Evolutionary conservation across 2,329 filamentous ascomycete species (phyloP).

Genomic region (Colletotrichum falcatum): DNA sequence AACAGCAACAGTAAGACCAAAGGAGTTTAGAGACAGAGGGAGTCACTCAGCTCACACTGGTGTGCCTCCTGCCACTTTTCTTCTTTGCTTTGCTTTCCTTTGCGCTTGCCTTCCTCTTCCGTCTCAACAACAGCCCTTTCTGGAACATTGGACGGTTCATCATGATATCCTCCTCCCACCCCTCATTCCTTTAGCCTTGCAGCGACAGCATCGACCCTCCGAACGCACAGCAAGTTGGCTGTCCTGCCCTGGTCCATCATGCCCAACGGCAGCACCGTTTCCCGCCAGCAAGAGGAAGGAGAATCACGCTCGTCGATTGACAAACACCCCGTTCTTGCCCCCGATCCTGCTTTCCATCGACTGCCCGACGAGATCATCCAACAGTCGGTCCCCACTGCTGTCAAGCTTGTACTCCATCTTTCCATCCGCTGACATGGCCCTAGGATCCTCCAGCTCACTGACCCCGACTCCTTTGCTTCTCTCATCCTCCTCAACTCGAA

Average conservation of each 20-base stretch:
- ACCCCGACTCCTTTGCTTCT: constrained; percentile 75
- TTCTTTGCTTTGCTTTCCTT: neutral
- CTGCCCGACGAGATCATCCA: constrained; percentile 78
- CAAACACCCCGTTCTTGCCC: constrained; percentile 49
- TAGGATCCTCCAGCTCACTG: constrained; percentile 71
- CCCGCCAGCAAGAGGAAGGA: constrained; percentile 8
- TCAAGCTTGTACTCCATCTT: neutral
- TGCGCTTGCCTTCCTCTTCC: constrained; percentile 20
- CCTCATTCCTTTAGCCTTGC: constrained; percentile 31
- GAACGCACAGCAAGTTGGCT: constrained; percentile 4
- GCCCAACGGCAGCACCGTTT: constrained; percentile 25
- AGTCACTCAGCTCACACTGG: constrained; percentile 7
- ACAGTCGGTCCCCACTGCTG: constrained; percentile 62
- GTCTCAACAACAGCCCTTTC: constrained; percentile 35
- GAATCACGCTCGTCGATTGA: constrained; percentile 47
- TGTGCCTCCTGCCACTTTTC: constrained; percentile 4
- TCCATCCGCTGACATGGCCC: constrained; percentile 19
- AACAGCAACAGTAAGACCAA: neutral
- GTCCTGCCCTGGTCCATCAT: constrained; percentile 18
- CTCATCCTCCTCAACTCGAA: constrained; percentile 73
- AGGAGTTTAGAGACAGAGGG: neutral
- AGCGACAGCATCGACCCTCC: constrained; percentile 9
- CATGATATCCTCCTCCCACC: constrained; percentile 28
- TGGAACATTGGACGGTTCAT: constrained; percentile 36
- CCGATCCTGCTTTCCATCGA: constrained; percentile 60